Percentiles rank a stretch among this genome's conserved stretches.
Evolutionary conservation across 805 yeast species (phyloP).

Genomic region (Clavispora carvajalis): DNA sequence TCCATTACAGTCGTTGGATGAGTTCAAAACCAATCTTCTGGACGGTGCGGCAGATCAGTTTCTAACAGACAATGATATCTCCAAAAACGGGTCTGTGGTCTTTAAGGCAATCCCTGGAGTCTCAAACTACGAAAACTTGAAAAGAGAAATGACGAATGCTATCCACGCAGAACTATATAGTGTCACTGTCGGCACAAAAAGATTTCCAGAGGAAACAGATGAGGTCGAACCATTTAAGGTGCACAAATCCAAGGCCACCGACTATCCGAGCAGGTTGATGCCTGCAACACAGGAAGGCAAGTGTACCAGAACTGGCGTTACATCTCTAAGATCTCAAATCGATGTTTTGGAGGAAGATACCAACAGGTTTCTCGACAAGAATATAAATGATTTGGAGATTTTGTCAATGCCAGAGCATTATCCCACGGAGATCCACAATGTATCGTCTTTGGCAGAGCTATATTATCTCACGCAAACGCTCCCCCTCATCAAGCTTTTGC

Average conservation of each 20-base stretch:
- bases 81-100: conserved; percentile 5
- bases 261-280: conserved; percentile 9
- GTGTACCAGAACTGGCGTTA: neutral
- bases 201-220: neutral
- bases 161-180: neutral
- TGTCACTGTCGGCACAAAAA: neutral
- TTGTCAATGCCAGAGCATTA: conserved; percentile 39
- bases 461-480: conserved; percentile 84
- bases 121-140: conserved; percentile 2
- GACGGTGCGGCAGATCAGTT: conserved; percentile 6
- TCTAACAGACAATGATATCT: conserved; percentile 6
- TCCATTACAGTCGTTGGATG: conserved; percentile 9
- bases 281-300: neutral
- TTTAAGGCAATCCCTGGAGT: conserved; percentile 4
- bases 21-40: neutral
- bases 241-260: conserved; percentile 3
- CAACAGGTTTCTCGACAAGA: conserved; percentile 19
- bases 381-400: conserved; percentile 29
- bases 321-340: conserved; percentile 17
- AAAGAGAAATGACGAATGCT: conserved; percentile 1
- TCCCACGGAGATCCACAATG: conserved; percentile 36
- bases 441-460: conserved; percentile 71
- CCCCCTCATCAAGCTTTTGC: conserved; percentile 74
- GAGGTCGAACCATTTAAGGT: conserved; percentile 3
- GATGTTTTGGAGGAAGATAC: conserved; percentile 18